Conservation (phyloP, 179 eudicot species). For the Amaranthus tricolor region DNA sequence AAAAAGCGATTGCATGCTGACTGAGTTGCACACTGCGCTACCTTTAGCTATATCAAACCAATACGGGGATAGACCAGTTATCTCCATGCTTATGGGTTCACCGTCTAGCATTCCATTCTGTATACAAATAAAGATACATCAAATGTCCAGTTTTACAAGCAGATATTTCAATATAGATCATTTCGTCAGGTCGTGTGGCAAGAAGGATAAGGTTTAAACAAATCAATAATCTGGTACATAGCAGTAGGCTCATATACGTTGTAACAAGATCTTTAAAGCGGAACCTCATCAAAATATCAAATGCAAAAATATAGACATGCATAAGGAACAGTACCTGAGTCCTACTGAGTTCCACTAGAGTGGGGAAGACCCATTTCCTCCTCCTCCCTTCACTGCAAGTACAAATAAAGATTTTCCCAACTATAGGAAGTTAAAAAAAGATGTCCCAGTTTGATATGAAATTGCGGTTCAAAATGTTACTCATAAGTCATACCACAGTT, state of each 20-base stretch:
- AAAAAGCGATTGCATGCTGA: slow-evolving; percentile 81
- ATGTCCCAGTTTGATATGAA: not conserved
- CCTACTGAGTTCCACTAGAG: slow-evolving; percentile 45
- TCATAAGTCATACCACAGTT: not conserved
- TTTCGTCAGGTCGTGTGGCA: too few species aligned
- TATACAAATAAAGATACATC: slow-evolving; percentile 16
- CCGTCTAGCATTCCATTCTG: slow-evolving; percentile 45
- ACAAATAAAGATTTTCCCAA: not conserved
- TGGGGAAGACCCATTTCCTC: slow-evolving; percentile 94
- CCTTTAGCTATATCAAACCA: slow-evolving; percentile 94
- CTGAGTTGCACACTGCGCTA: slow-evolving; percentile 68
- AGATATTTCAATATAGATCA: not conserved
- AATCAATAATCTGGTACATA: not conserved
- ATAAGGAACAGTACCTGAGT: slow-evolving; percentile 47
- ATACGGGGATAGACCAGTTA: slow-evolving; percentile 79
- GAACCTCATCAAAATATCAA: not conserved
- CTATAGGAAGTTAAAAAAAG: not conserved
- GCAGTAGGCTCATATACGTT: not conserved
- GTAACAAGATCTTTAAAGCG: not conserved
- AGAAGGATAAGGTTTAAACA: too few species aligned
- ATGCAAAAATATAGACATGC: not conserved
- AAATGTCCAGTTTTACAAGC: not conserved
- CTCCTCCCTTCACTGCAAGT: slow-evolving; percentile 90
- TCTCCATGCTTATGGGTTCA: slow-evolving; percentile 55
- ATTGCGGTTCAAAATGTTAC: not conserved